A percentile compares a stretch with the other conserved stretches of the same genome.
phyloP scores from a whole-genome alignment of 768 basidiomycete genomes.

The Mycena vulgaris region DNA sequence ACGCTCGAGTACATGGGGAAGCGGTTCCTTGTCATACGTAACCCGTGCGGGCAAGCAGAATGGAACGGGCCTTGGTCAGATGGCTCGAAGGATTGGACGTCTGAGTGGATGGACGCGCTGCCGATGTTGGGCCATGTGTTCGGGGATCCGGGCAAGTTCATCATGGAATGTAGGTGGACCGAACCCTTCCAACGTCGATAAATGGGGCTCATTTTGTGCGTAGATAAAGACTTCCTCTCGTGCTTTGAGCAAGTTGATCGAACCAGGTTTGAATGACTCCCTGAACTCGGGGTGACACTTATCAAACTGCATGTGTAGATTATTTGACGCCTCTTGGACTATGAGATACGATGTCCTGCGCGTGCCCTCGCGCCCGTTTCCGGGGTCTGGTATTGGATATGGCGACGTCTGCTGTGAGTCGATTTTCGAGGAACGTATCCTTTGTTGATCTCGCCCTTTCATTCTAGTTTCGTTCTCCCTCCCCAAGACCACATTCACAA shows the following conservation, averaged over 20 bases:
- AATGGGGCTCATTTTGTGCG: neutral
- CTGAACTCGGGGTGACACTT: neutral
- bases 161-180: constrained; percentile 45
- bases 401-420: constrained; percentile 36
- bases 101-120: constrained; percentile 47
- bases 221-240: constrained; percentile 34
- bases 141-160: constrained; percentile 49
- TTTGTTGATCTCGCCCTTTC: neutral
- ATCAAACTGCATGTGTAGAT: neutral
- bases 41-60: constrained; percentile 49
- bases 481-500: constrained; percentile 38
- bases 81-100: constrained; percentile 50
- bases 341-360: constrained; percentile 31
- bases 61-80: constrained; percentile 51
- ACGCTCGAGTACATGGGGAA: constrained; percentile 48
- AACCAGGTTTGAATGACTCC: constrained; percentile 17
- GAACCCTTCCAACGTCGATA: neutral
- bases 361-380: constrained; percentile 30
- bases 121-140: constrained; percentile 45
- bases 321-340: constrained; percentile 35
- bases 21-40: constrained; percentile 49
- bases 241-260: constrained; percentile 34
- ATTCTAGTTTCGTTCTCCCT: constrained; percentile 48
- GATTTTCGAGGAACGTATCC: neutral
- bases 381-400: constrained; percentile 25